phyloP scores from a whole-genome alignment of 1,284 basidiomycete species.

The Fistulina hepatica region DNA sequence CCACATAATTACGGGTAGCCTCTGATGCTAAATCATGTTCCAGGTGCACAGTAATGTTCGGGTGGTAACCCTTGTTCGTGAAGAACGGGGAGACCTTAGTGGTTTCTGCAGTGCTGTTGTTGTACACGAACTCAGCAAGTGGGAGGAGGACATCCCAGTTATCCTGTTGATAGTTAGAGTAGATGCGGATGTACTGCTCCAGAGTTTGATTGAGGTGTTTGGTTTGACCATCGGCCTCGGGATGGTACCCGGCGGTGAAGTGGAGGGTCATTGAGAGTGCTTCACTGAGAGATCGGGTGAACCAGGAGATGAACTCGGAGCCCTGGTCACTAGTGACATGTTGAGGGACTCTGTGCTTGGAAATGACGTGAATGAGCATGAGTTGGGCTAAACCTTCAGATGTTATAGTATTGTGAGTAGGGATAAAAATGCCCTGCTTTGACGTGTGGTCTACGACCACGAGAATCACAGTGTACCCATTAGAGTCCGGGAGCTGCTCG shows the following conservation, averaged over 20 bases:
- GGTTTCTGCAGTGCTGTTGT: conserved; percentile 19
- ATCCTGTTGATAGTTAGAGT: not conserved
- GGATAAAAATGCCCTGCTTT: conserved; percentile 25
- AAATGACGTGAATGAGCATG: conserved; percentile 20
- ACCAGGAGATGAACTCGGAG: conserved; percentile 18
- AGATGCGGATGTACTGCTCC: conserved; percentile 5
- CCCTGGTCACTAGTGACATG: conserved; percentile 23
- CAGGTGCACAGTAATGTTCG: no score
- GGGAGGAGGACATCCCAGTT: conserved; percentile 13
- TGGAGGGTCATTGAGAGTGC: conserved; percentile 14
- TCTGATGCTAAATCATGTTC: no score
- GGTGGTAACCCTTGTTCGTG: conserved; percentile 14
- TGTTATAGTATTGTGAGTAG: conserved; percentile 17
- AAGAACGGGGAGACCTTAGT: conserved; percentile 18
- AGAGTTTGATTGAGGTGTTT: conserved; percentile 18
- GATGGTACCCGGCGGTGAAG: conserved; percentile 24
- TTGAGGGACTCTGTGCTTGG: conserved; percentile 19
- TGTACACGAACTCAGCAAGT: conserved; percentile 24
- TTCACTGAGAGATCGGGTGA: conserved; percentile 17
- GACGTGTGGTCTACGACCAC: conserved; percentile 28
- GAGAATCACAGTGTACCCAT: conserved; percentile 24
- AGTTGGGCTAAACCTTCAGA: conserved; percentile 20
- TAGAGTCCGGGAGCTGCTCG: conserved; percentile 22
- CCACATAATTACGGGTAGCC: no score
- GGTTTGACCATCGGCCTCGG: conserved; percentile 34